phyloP scores from a whole-genome alignment of 2,329 filamentous ascomycete genomes.

The Calonectria pauciramosa region DNA sequence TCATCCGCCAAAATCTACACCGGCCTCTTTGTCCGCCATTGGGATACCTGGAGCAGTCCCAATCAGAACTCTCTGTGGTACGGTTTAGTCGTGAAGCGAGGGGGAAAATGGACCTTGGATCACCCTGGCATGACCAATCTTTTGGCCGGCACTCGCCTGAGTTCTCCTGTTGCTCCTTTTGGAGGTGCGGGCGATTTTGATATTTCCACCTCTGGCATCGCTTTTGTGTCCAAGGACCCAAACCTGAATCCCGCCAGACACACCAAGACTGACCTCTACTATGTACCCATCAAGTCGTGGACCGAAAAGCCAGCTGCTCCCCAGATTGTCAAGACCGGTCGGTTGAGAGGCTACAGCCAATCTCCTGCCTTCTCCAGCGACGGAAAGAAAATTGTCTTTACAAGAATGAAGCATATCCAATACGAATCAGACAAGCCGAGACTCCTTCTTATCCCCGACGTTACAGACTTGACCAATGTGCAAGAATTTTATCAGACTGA shows the following conservation, averaged over 20 bases:
- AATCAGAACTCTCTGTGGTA: conserved; percentile 82
- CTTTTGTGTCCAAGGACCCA: conserved; percentile 83
- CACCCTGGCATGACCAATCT: conserved; percentile 71
- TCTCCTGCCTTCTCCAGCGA: conserved; percentile 81
- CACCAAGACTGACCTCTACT: conserved; percentile 87
- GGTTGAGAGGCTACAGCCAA: conserved; percentile 74
- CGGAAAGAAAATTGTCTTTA: conserved; percentile 79
- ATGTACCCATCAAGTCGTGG: conserved; percentile 75
- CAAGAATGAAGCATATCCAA: conserved; percentile 80
- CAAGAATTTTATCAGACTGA: conserved; percentile 73
- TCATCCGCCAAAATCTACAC: conserved; percentile 80
- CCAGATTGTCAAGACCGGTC: conserved; percentile 66
- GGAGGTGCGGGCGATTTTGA: conserved; percentile 87
- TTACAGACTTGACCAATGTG: conserved; percentile 69
- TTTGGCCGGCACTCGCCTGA: conserved; percentile 70
- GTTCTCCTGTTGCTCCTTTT: conserved; percentile 81
- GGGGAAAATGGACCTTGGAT: conserved; percentile 58
- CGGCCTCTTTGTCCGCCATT: conserved; percentile 83
- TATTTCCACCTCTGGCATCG: conserved; percentile 73
- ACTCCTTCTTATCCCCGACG: conserved; percentile 74
- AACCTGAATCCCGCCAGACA: conserved; percentile 78
- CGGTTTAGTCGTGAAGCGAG: conserved; percentile 67
- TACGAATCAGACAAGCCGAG: conserved; percentile 85
- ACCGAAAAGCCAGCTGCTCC: conserved; percentile 65
- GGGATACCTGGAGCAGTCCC: conserved; percentile 81